phyloP scores from a whole-genome alignment of 2,329 filamentous ascomycete genomes.

The Nemania sp. region DNA sequence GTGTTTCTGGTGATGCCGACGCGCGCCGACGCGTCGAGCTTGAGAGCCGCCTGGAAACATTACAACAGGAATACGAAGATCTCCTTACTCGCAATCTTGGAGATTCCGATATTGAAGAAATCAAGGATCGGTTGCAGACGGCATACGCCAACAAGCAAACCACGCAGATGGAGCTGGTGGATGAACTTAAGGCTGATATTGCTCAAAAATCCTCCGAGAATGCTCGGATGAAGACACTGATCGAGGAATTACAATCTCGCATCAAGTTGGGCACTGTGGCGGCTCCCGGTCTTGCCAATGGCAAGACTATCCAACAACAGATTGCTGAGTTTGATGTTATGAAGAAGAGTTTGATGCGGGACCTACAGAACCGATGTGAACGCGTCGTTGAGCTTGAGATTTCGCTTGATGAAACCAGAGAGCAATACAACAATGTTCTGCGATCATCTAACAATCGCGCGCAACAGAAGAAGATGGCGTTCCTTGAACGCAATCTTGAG shows the following conservation, averaged over 20 bases:
- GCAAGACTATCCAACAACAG: conserved; percentile 96
- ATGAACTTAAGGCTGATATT: conserved; percentile 82
- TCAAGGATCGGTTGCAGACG: conserved; percentile 82
- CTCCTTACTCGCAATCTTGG: conserved; percentile 82
- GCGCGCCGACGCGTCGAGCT: conserved; percentile 79
- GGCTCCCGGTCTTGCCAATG: conserved; percentile 74
- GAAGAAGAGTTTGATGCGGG: conserved; percentile 99
- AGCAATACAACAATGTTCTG: conserved; percentile 99
- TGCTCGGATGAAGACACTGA: conserved; percentile 79
- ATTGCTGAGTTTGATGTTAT: conserved; percentile 99
- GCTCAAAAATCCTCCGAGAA: conserved; percentile 84
- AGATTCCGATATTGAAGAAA: conserved; percentile 82
- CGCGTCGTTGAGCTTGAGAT: conserved; percentile 98
- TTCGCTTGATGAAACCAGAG: conserved; percentile 93
- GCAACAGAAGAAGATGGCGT: conserved; percentile 99
- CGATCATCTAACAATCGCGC: conserved; percentile 97
- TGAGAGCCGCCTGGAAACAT: conserved; percentile 77
- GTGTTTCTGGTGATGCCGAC: conserved; percentile 72
- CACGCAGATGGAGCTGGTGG: conserved; percentile 77
- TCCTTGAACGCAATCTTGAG: conserved; percentile 97
- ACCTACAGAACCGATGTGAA: conserved; percentile 97
- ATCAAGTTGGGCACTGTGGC: conserved; percentile 70
- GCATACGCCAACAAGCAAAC: conserved; percentile 81
- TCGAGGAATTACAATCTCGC: conserved; percentile 82
- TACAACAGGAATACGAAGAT: conserved; percentile 87